phyloP scores from a whole-genome alignment of 176 grass and related monocot genomes.

The Coix lacrymajobi region DNA sequence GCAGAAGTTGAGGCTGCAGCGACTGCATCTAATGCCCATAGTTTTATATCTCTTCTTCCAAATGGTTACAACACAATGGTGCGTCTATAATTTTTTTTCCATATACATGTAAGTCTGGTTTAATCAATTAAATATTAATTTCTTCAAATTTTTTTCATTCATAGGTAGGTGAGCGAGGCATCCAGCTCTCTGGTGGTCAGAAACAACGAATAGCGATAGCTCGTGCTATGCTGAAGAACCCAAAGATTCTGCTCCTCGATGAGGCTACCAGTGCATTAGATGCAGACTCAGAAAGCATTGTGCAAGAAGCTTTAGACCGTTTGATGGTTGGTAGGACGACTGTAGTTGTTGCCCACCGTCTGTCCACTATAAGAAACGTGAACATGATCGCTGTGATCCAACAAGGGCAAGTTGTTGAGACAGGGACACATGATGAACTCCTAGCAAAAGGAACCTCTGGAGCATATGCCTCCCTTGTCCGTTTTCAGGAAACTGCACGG shows the following conservation, averaged over 20 bases:
- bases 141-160: not conserved
- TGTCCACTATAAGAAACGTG: constrained; percentile 85
- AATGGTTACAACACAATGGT: constrained; percentile 93
- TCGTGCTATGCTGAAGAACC: constrained; percentile 93
- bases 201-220: constrained; percentile 98
- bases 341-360: constrained; percentile 87
- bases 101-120: not conserved
- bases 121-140: not conserved
- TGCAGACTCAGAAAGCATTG: constrained; percentile 88
- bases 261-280: constrained; percentile 98
- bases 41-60: constrained; percentile 84
- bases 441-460: constrained; percentile 70
- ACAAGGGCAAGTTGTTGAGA: constrained; percentile 92
- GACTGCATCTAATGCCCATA: constrained; percentile 91
- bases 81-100: not conserved
- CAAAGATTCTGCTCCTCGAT: constrained; percentile 95
- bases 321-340: constrained; percentile 96
- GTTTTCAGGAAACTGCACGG: constrained; percentile 74
- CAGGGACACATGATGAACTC: constrained; percentile 83
- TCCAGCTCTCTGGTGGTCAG: constrained; percentile 94
- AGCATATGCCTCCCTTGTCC: constrained; percentile 82
- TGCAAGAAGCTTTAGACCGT: constrained; percentile 91
- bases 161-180: constrained; percentile 88
- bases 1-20: constrained; percentile 87
- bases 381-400: constrained; percentile 92